Conservation (phyloP, 768 basidiomycete species). For the Boletus tylopilopsis region DNA sequence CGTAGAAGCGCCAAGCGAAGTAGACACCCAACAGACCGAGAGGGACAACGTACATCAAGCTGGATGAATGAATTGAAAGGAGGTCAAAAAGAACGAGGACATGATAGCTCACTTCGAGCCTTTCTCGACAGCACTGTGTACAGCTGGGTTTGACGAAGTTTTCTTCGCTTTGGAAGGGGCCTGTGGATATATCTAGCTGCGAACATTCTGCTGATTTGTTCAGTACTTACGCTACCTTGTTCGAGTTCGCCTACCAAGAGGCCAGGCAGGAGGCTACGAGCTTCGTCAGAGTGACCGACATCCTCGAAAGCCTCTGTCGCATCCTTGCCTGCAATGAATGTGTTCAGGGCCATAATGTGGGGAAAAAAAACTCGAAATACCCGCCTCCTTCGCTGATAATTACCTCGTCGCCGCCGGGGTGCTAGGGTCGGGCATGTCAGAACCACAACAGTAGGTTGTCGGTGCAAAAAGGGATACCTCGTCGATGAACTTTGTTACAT, state of each 20-base stretch:
- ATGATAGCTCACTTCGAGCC: slow-evolving; percentile 59
- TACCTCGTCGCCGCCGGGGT: slow-evolving; percentile 98
- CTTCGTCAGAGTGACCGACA: slow-evolving; percentile 98
- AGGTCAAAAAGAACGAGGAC: background rate
- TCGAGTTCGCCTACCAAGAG: slow-evolving; percentile 85
- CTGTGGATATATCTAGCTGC: slow-evolving; percentile 30
- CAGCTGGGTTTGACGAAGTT: slow-evolving; percentile 38
- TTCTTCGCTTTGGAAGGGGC: slow-evolving; percentile 50
- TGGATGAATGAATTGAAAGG: slow-evolving; percentile 25
- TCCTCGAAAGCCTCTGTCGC: slow-evolving; percentile 99
- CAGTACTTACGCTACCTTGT: slow-evolving; percentile 52
- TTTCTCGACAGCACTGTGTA: slow-evolving; percentile 50
- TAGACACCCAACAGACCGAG: slow-evolving; percentile 76
- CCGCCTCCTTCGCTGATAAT: slow-evolving; percentile 86
- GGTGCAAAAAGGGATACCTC: slow-evolving; percentile 53
- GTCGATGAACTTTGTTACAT: slow-evolving; percentile 91
- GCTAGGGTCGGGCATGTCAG: slow-evolving; percentile 42
- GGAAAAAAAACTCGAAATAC: slow-evolving; percentile 32
- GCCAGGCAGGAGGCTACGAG: slow-evolving; percentile 74
- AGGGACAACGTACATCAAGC: slow-evolving; percentile 82
- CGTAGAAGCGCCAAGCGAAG: slow-evolving; percentile 84
- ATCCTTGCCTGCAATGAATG: slow-evolving; percentile 67
- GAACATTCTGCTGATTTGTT: background rate
- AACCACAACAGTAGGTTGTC: background rate
- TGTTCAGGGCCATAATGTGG: background rate